Base-by-base conservation (phyloP, 495 filamentous ascomycete genomes). In the Oidiodendron maius region DNA sequence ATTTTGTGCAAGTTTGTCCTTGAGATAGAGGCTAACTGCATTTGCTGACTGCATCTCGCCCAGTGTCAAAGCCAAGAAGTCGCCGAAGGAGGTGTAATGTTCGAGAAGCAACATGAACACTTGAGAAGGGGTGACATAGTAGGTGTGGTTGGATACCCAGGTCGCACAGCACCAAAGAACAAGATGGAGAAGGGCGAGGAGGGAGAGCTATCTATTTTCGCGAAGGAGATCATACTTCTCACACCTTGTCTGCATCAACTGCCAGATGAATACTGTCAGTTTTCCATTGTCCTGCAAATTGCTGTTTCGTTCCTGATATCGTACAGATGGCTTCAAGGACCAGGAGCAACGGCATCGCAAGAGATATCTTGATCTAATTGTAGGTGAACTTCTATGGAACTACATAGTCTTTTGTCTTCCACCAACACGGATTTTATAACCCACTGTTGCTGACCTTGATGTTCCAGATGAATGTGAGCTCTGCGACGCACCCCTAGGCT, bases 191-290 rank as follows among this genome's bases (percentile, higher is more conserved):
- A 76, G 61, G 78, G 79, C 30, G 75, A 85, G 51, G 83, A 86
- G 23, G 93, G 93, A 51, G 90, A 97, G 67, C 77, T 97, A 23
- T 95, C 88, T 35, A 86, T 99, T 66, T 96, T 97, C 61, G 93
- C 94, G 6, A 82, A 73, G 28, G 83, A 95, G 66, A 74, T 97
- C 48, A 68, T 84, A 13, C 80, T 97, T 9, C 75, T 99, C 40
- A 82, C 89, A 12, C 93, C 93, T 9, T 97, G 91, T 69, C 67
- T 99, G 59, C 91, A 95, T 65, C 88, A 91, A 72, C 78, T 99
- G 46, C 93, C 93, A 23, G 83, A 84, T 46, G 89, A 94, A 58
- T 82, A 94, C 68, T 96, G n/a, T n/a, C n/a, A n/a, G n/a, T n/a
- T n/a, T n/a, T n/a, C n/a, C n/a, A n/a, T n/a, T n/a, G n/a, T n/a